A percentile compares a stretch with the other conserved stretches of the same genome.
These are phyloP conservation scores for Candida tammaniensis DNA, from an alignment of 805 yeast genomes.

Conservation along the genomic window DNA sequence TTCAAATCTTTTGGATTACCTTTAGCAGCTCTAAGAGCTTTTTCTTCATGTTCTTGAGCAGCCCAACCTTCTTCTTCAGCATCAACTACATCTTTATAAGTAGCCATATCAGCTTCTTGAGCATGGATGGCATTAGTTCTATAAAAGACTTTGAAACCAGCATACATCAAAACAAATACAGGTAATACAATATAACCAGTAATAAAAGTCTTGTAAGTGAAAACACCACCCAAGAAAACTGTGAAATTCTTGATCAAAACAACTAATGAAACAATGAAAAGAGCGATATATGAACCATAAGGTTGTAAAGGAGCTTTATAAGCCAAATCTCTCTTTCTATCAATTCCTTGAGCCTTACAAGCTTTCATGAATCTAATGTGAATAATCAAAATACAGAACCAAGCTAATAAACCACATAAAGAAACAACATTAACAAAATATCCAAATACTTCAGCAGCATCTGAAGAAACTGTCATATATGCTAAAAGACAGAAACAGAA, in stretches of 20 bases:
- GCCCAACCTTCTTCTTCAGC: constrained; percentile 46
- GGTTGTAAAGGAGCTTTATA: constrained; percentile 70
- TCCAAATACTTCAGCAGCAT: constrained; percentile 55
- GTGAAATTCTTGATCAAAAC: constrained; percentile 69
- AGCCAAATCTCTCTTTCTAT: constrained; percentile 48
- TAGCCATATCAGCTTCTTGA: constrained; percentile 58
- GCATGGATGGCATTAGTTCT: constrained; percentile 50
- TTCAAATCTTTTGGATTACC: constrained; percentile 40
- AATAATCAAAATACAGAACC: constrained; percentile 69
- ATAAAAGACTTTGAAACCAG: constrained; percentile 58
- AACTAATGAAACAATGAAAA: constrained; percentile 51
- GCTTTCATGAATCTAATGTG: constrained; percentile 67
- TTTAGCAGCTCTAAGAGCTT: constrained; percentile 39
- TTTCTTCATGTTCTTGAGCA: constrained; percentile 29
- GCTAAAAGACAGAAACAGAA: constrained; percentile 61
- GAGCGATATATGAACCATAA: constrained; percentile 60
- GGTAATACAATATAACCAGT: constrained; percentile 79
- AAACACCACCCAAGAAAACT: constrained; percentile 56
- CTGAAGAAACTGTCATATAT: constrained; percentile 62
- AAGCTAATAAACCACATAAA: constrained; percentile 70
- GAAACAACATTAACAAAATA: constrained; percentile 77
- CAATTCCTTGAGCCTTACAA: constrained; percentile 62
- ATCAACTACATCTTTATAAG: constrained; percentile 55
- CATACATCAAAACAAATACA: constrained; percentile 50
- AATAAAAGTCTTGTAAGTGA: constrained; percentile 64